Evolutionary conservation across 108 stramenopile species (phyloP).

Genomic region (Epithemia pelagica): DNA sequence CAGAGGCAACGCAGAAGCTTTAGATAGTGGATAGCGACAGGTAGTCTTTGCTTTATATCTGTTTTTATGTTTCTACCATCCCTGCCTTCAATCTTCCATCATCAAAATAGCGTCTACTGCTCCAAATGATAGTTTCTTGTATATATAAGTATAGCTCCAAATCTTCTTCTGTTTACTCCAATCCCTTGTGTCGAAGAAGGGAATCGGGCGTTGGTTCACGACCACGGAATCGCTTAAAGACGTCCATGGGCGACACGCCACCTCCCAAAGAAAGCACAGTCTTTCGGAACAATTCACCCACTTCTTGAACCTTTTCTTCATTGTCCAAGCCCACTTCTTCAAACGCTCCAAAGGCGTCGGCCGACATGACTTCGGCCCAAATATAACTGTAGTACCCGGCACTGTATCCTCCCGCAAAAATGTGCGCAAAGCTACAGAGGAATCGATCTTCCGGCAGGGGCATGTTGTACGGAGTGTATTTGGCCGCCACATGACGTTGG

Average conservation of each 20-base stretch:
- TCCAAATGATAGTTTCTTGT: too few species aligned
- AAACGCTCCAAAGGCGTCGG: conserved; percentile 97
- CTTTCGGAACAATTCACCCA: conserved; percentile 88
- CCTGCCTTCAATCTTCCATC: too few species aligned
- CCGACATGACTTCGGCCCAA: conserved; percentile 97
- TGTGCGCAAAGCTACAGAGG: conserved; percentile 94
- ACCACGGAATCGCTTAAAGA: conserved; percentile 94
- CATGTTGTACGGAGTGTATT: conserved; percentile 81
- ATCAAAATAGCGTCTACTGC: neutral
- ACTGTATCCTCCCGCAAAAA: conserved; percentile 95
- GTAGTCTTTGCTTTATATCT: too few species aligned
- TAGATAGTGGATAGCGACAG: too few species aligned
- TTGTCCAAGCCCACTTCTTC: conserved; percentile 97
- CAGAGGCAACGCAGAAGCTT: too few species aligned
- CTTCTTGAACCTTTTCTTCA: conserved; percentile 76
- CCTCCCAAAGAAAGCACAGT: conserved; percentile 89
- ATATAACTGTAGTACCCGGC: conserved; percentile 96
- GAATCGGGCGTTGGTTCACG: conserved; percentile 94
- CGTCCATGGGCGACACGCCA: conserved; percentile 85
- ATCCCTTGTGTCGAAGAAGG: conserved; percentile 90
- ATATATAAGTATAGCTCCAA: too few species aligned
- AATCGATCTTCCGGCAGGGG: conserved; percentile 95
- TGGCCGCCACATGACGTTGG: conserved; percentile 74
- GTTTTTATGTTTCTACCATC: too few species aligned
- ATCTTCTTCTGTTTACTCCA: too few species aligned